Evolutionary conservation across 2,329 filamentous ascomycete genomes (phyloP).

Genomic region (Fusarium buxicola): DNA sequence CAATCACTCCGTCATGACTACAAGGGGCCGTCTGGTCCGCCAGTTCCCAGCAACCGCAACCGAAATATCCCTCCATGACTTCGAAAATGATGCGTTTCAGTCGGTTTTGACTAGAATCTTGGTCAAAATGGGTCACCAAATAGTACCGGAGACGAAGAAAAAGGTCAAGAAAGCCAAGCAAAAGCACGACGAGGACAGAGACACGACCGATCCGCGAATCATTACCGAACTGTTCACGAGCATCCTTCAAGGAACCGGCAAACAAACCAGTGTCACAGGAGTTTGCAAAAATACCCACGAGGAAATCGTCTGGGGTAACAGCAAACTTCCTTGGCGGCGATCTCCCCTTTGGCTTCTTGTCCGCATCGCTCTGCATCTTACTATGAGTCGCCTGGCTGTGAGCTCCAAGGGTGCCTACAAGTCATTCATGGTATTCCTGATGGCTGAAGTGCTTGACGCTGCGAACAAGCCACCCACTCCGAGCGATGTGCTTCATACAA

Average conservation of each 20-base stretch:
- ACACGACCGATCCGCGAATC: slow-evolving; percentile 61
- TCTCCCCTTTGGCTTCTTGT: slow-evolving; percentile 67
- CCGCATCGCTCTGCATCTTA: slow-evolving; percentile 61
- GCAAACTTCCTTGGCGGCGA: slow-evolving; percentile 56
- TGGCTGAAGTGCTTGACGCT: not conserved
- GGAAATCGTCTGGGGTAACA: slow-evolving; percentile 59
- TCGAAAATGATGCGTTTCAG: slow-evolving; percentile 32
- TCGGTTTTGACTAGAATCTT: slow-evolving; percentile 40
- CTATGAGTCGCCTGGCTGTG: slow-evolving; percentile 3
- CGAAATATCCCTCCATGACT: not conserved
- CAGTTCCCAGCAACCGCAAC: slow-evolving; percentile 24
- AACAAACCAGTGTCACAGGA: slow-evolving; percentile 29
- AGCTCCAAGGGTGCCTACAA: slow-evolving; percentile 15
- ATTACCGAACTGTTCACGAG: slow-evolving; percentile 62
- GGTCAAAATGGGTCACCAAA: slow-evolving; percentile 48
- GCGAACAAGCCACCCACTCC: not conserved
- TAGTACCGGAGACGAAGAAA: slow-evolving; percentile 29
- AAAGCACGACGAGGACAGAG: slow-evolving; percentile 56
- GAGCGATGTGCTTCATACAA: slow-evolving; percentile 27
- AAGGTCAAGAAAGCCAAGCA: slow-evolving; percentile 53
- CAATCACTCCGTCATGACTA: slow-evolving; percentile 13
- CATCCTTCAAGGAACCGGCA: slow-evolving; percentile 54
- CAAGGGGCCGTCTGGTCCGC: slow-evolving; percentile 22
- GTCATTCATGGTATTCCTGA: slow-evolving; percentile 30
- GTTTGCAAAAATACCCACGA: slow-evolving; percentile 65